Percentiles rank a stretch among this genome's conserved stretches.
phyloP scores from a whole-genome alignment of 768 basidiomycete species.

The Chalciporus piperatus region DNA sequence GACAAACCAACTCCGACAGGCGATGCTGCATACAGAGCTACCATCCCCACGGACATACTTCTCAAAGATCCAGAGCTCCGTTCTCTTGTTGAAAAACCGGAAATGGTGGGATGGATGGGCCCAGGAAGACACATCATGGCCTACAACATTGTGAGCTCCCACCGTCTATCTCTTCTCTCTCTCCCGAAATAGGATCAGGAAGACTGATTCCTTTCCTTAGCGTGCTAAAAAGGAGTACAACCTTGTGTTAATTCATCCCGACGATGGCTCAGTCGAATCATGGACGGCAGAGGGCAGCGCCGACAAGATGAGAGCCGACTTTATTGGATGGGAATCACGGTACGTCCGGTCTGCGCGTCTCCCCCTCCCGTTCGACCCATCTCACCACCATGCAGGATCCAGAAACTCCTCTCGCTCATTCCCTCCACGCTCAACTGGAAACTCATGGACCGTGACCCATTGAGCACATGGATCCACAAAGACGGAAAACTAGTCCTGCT shows the following conservation, averaged over 20 bases:
- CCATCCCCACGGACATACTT: slow-evolving; percentile 44
- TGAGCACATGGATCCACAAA: slow-evolving; percentile 48
- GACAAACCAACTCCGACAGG: slow-evolving; percentile 53
- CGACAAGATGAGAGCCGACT: slow-evolving; percentile 47
- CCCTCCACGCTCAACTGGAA: slow-evolving; percentile 45
- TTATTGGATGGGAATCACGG: slow-evolving; percentile 49
- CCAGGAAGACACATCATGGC: slow-evolving; percentile 46
- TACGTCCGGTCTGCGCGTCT: slow-evolving; percentile 18
- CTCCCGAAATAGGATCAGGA: not conserved
- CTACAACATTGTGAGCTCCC: slow-evolving; percentile 37
- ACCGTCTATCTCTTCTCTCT: not conserved
- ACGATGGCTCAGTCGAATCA: slow-evolving; percentile 39
- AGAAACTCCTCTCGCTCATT: slow-evolving; percentile 46
- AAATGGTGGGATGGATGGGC: slow-evolving; percentile 62
- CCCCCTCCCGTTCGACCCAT: not conserved
- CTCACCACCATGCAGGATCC: slow-evolving; percentile 32
- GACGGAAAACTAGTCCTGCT: slow-evolving; percentile 43
- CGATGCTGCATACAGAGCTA: slow-evolving; percentile 60
- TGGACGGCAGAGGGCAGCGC: slow-evolving; percentile 42
- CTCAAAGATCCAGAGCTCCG: slow-evolving; percentile 51
- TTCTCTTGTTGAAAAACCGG: slow-evolving; percentile 46
- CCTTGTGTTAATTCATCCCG: slow-evolving; percentile 44
- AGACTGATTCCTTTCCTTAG: slow-evolving; percentile 8
- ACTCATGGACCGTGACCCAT: slow-evolving; percentile 46
- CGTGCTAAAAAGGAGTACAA: slow-evolving; percentile 43